Conservation (phyloP, 176 grass and related monocot species). For the Ananas comosus region DNA sequence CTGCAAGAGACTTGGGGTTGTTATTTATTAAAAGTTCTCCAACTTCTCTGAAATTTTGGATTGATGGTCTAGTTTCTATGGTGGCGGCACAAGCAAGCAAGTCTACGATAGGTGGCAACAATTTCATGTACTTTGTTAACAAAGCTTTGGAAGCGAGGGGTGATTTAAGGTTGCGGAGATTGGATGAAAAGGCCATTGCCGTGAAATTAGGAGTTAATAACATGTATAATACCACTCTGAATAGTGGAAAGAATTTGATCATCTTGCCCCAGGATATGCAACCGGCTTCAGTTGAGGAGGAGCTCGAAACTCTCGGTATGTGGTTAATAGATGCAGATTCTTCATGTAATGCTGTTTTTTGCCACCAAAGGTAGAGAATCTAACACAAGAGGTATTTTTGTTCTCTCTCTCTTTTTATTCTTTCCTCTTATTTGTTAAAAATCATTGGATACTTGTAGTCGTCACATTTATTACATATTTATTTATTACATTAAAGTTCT, state of each 20-base stretch:
- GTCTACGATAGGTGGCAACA: conserved; percentile 20
- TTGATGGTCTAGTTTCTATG: conserved; percentile 34
- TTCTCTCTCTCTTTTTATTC: conserved; percentile 12
- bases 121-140: conserved; percentile 32
- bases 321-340: conserved; percentile 78
- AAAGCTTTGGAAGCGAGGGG: conserved; percentile 30
- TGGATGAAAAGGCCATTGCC: conserved; percentile 28
- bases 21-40: conserved; percentile 59
- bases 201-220: conserved; percentile 35
- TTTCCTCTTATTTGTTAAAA: conserved; percentile 1
- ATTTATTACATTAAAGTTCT: background rate
- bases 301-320: conserved; percentile 46
- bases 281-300: conserved; percentile 48
- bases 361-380: conserved; percentile 27
- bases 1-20: conserved; percentile 38
- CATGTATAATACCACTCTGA: conserved; percentile 22
- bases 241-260: conserved; percentile 35
- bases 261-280: conserved; percentile 34
- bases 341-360: conserved; percentile 78
- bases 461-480: background rate
- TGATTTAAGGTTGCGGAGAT: conserved; percentile 35
- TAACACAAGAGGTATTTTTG: background rate
- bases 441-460: background rate
- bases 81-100: conserved; percentile 17
- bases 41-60: conserved; percentile 49